A percentile compares a stretch with the other conserved stretches of the same genome.
These are phyloP conservation scores for Actinidia polygama DNA, from an alignment of 179 eudicot genomes.

Conservation along the genomic window DNA sequence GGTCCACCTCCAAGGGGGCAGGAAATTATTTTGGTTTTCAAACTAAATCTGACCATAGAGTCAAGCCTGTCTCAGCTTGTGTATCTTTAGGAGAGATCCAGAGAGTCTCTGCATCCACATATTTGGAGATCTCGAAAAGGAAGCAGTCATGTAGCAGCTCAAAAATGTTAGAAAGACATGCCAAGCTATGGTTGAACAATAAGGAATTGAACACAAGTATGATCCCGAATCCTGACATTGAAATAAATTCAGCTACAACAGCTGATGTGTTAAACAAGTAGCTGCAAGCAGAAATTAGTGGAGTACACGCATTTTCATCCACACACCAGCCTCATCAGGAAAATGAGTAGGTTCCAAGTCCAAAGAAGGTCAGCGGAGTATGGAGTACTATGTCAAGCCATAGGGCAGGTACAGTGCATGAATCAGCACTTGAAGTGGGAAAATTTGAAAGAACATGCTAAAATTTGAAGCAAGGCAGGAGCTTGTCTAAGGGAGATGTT, in stretches of 20 bases:
- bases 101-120: background rate
- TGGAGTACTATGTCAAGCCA: background rate
- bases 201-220: background rate
- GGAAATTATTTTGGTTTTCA: background rate
- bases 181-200: background rate
- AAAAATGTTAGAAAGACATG: too few relatives aligned
- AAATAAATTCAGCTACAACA: background rate
- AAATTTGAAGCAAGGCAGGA: too few relatives aligned
- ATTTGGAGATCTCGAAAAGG: too few relatives aligned
- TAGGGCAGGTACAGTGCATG: background rate
- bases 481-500: too few relatives aligned
- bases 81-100: background rate
- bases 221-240: background rate
- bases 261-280: background rate
- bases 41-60: too few relatives aligned
- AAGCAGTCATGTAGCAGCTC: too few relatives aligned
- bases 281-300: background rate
- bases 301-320: too few relatives aligned
- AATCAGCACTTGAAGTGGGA: too few relatives aligned
- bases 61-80: background rate
- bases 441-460: too few relatives aligned
- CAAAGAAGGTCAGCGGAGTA: background rate
- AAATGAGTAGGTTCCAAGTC: background rate
- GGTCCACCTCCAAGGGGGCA: background rate
- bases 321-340: too few relatives aligned